Conservation (phyloP, 2,329 filamentous ascomycete species). For the Claviceps purpurea region DNA sequence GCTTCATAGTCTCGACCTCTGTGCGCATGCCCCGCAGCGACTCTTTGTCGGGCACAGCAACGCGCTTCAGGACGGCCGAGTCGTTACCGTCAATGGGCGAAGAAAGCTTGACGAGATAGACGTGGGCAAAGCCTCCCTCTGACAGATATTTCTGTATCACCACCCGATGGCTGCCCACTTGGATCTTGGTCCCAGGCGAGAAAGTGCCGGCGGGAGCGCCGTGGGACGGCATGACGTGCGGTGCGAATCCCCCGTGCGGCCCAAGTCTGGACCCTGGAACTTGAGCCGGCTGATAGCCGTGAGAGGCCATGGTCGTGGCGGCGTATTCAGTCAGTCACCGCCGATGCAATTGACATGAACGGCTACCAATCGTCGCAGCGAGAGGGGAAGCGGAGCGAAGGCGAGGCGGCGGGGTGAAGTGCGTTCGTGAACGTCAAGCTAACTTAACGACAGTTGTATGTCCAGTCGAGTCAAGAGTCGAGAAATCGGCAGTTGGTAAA, state of each 20-base stretch:
- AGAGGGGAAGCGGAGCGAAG: not conserved
- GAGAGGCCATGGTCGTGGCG: constrained; percentile 20
- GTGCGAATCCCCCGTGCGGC: constrained; percentile 29
- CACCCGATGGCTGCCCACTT: constrained; percentile 83
- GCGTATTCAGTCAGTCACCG: not conserved
- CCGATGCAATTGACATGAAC: too few species aligned
- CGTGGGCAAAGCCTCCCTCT: constrained; percentile 94
- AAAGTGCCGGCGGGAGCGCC: constrained; percentile 68
- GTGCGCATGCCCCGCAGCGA: constrained; percentile 90
- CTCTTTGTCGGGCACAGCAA: constrained; percentile 93
- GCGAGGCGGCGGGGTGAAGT: not conserved
- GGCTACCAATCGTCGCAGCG: not conserved
- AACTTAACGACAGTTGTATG: not conserved
- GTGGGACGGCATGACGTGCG: constrained; percentile 13
- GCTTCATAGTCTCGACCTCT: constrained; percentile 99
- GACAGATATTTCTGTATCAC: constrained; percentile 95
- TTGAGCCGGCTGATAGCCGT: constrained; percentile 20
- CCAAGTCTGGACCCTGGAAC: constrained; percentile 19
- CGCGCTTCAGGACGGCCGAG: constrained; percentile 78
- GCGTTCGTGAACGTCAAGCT: not conserved
- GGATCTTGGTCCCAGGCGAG: constrained; percentile 85
- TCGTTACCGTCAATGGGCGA: constrained; percentile 66
- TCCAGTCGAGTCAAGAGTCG: not conserved
- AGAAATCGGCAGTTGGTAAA: not conserved
- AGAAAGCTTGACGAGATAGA: constrained; percentile 86